Evolutionary conservation across 2,329 filamentous ascomycete genomes (phyloP).

Genomic region (Sporothrix pallida): DNA sequence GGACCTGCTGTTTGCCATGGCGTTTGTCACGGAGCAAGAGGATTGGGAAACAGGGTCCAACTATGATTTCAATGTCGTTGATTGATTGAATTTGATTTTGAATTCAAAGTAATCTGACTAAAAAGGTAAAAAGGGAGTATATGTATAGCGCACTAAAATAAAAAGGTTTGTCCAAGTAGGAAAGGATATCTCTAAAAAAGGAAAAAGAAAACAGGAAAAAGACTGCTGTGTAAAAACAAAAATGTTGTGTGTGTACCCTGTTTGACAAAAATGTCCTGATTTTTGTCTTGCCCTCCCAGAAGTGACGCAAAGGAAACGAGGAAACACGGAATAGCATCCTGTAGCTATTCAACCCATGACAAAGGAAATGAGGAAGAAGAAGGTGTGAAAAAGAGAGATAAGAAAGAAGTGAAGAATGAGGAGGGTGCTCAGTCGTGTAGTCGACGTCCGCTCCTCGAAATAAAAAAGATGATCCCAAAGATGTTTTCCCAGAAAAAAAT

Average conservation of each 20-base stretch:
- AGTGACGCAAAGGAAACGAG: not conserved
- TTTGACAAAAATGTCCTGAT: not conserved
- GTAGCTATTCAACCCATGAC: not conserved
- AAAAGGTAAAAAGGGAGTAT: not conserved
- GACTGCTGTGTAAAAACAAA: not conserved
- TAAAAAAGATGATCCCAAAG: not conserved
- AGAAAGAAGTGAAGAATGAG: not conserved
- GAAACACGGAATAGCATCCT: not conserved
- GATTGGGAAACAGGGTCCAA: no score
- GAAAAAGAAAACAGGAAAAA: not conserved
- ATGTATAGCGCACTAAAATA: not conserved
- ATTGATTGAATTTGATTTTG: not conserved
- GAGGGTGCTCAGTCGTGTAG: slow-evolving; percentile 15
- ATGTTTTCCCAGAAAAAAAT: not conserved
- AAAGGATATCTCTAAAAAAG: slow-evolving; percentile 24
- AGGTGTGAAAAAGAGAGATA: not conserved
- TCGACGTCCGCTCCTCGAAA: slow-evolving; percentile 3
- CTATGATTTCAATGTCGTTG: not conserved
- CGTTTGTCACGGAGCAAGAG: not conserved
- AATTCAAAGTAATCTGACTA: no score
- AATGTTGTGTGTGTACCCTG: not conserved
- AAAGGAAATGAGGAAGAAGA: slow-evolving; percentile 4
- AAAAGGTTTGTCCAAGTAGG: slow-evolving; percentile 9
- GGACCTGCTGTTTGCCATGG: not conserved
- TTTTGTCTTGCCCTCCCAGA: not conserved